These are phyloP conservation scores for Boletellus ananas DNA, from an alignment of 768 basidiomycete species.

Conservation along the genomic window DNA sequence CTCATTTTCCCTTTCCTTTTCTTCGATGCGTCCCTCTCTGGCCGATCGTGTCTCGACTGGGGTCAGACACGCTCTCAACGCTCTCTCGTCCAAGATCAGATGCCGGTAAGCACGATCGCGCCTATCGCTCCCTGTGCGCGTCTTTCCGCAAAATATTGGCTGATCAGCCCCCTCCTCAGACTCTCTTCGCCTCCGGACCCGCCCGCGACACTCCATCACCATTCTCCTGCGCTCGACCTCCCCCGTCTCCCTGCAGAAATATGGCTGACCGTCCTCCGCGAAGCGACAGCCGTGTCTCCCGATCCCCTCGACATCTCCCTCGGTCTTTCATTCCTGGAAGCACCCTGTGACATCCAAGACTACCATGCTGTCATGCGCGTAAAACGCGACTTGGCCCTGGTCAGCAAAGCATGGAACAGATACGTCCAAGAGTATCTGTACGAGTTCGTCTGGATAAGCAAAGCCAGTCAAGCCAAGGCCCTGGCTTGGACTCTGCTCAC, in stretches of 20 bases:
- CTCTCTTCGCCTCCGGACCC: not conserved
- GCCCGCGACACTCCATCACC: slow-evolving; percentile 17
- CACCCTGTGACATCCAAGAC: slow-evolving; percentile 38
- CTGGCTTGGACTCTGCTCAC: slow-evolving; percentile 43
- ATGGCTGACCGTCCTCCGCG: slow-evolving; percentile 63
- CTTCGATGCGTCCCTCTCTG: slow-evolving; percentile 15
- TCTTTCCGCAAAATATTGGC: not conserved
- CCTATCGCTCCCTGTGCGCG: not conserved
- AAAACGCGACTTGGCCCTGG: slow-evolving; percentile 50
- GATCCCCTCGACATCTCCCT: slow-evolving; percentile 47
- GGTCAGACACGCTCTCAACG: slow-evolving; percentile 15
- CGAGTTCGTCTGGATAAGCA: slow-evolving; percentile 68
- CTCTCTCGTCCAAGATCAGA: slow-evolving; percentile 17
- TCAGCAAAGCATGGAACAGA: slow-evolving; percentile 53
- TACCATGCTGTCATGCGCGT: slow-evolving; percentile 47
- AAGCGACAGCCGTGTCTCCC: slow-evolving; percentile 44
- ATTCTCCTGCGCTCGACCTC: slow-evolving; percentile 33
- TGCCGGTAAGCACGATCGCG: slow-evolving; percentile 15
- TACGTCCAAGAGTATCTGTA: slow-evolving; percentile 55
- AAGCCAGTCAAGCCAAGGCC: slow-evolving; percentile 46
- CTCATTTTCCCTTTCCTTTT: not conserved
- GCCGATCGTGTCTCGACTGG: slow-evolving; percentile 13
- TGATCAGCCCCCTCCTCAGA: slow-evolving; percentile 13
- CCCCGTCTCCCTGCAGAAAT: slow-evolving; percentile 56
- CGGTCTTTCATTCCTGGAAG: slow-evolving; percentile 57